phyloP scores from a whole-genome alignment of 768 basidiomycete species.

The Tricholoma bakamatsutake region DNA sequence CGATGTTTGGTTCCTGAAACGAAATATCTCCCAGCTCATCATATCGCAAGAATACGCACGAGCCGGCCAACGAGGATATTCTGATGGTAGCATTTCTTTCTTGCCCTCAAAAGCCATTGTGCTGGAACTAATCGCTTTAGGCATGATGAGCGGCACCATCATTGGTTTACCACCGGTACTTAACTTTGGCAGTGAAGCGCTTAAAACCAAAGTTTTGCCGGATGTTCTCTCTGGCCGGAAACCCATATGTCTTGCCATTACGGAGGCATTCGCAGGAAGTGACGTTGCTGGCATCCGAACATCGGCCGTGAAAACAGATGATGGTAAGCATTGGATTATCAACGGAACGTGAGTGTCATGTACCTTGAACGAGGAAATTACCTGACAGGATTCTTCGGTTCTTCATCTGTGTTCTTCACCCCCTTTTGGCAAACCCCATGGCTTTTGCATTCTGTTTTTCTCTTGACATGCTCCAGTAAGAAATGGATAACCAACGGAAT shows the following conservation, averaged over 20 bases:
- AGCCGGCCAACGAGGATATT: conserved; percentile 70
- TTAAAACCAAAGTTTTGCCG: conserved; percentile 49
- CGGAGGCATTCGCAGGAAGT: conserved; percentile 83
- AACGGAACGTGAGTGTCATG: conserved; percentile 45
- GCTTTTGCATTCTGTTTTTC: not conserved
- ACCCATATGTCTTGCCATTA: conserved; percentile 80
- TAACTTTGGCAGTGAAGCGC: conserved; percentile 67
- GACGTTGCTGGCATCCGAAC: conserved; percentile 76
- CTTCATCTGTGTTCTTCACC: not conserved
- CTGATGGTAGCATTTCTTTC: conserved; percentile 54
- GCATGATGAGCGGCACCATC: conserved; percentile 66
- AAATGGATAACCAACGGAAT: conserved; percentile 83
- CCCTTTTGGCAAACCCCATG: not conserved
- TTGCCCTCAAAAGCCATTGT: not conserved
- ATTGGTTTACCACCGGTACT: conserved; percentile 83
- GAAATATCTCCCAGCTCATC: conserved; percentile 43
- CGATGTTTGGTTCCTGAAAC: not conserved
- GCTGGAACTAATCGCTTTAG: conserved; percentile 11
- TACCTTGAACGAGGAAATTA: conserved; percentile 1
- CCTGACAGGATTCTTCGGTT: conserved; percentile 4
- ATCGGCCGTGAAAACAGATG: conserved; percentile 67
- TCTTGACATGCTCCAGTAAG: conserved; percentile 38
- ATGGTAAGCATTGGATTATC: conserved; percentile 78
- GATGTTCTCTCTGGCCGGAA: conserved; percentile 70
- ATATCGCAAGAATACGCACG: conserved; percentile 74